Evolutionary conservation across 2,329 filamentous ascomycete genomes (phyloP).

Genomic region (Epichloe sibirici): DNA sequence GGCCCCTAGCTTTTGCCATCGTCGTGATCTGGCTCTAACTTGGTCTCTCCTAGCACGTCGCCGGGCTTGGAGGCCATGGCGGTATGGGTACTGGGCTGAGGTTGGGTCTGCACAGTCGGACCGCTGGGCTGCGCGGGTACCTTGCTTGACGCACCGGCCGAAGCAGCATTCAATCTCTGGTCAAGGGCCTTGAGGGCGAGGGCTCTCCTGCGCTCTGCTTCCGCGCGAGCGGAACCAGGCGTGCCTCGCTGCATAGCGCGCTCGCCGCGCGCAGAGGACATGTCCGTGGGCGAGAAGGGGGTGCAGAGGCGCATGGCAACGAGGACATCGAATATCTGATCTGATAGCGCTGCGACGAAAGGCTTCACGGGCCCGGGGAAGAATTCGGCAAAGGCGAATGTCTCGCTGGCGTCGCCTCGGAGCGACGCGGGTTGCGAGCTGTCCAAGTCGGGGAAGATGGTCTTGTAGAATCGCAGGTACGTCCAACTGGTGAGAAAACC

Average conservation of each 20-base stretch:
- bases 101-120: conserved; percentile 45
- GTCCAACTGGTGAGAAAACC: conserved; percentile 86
- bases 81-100: conserved; percentile 41
- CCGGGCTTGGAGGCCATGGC: conserved; percentile 44
- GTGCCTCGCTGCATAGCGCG: conserved; percentile 39
- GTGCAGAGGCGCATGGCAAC: conserved; percentile 68
- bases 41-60: conserved; percentile 55
- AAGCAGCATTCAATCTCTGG: conserved; percentile 79
- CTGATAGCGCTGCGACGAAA: conserved; percentile 59
- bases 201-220: conserved; percentile 80
- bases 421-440: conserved; percentile 48
- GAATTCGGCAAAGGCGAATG: conserved; percentile 91
- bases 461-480: conserved; percentile 91
- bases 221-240: conserved; percentile 65
- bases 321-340: conserved; percentile 60
- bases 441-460: conserved; percentile 56
- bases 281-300: conserved; percentile 73
- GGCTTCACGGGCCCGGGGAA: conserved; percentile 80
- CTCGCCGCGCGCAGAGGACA: conserved; percentile 62
- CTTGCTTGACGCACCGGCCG: conserved; percentile 31
- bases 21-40: conserved; percentile 52
- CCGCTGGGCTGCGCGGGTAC: conserved; percentile 29
- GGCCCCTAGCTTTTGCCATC: conserved; percentile 16
- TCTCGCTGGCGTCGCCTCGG: conserved; percentile 87
- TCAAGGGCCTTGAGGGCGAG: conserved; percentile 85